These are phyloP conservation scores for Lepiota venenata DNA, from an alignment of 768 basidiomycete genomes.

Conservation along the genomic window DNA sequence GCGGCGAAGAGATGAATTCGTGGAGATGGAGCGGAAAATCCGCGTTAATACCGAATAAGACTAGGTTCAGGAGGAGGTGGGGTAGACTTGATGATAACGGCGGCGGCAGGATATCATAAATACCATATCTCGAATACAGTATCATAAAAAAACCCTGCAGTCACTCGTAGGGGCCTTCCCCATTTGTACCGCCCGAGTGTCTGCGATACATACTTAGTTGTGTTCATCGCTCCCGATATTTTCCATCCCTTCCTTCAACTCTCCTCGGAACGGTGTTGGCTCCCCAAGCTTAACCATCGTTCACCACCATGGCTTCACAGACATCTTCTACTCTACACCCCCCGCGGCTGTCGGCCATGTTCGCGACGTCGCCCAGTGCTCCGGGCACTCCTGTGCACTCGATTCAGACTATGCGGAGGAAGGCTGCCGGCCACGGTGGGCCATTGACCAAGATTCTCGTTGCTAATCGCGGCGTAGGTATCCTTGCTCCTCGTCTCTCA, in stretches of 20 bases:
- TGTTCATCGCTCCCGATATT: slow-evolving; percentile 1
- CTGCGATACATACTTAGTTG: slow-evolving; percentile 1
- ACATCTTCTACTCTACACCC: slow-evolving; percentile 53
- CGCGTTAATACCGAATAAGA: slow-evolving; percentile 29
- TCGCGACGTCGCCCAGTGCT: slow-evolving; percentile 69
- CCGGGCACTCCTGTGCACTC: slow-evolving; percentile 87
- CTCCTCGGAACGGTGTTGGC: slow-evolving; percentile 1
- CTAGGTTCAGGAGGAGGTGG: background rate
- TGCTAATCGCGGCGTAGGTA: slow-evolving; percentile 83
- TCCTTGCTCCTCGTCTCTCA: background rate
- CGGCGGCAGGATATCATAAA: background rate
- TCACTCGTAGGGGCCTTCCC: slow-evolving; percentile 2
- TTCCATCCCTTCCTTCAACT: slow-evolving; percentile 4
- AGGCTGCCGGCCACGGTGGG: slow-evolving; percentile 86
- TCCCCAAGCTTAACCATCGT: slow-evolving; percentile 13
- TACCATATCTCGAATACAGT: background rate
- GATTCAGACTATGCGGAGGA: slow-evolving; percentile 88
- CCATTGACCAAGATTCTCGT: slow-evolving; percentile 91
- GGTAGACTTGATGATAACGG: too few species aligned
- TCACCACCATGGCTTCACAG: slow-evolving; percentile 39
- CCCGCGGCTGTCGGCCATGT: slow-evolving; percentile 68
- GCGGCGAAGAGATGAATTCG: slow-evolving; percentile 1
- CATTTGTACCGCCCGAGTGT: background rate
- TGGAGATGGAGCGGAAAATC: slow-evolving; percentile 26
- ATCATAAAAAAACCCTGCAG: background rate